Evolutionary conservation across 257 asterid species (phyloP).

Genomic region (Rubia yunnanensis): DNA sequence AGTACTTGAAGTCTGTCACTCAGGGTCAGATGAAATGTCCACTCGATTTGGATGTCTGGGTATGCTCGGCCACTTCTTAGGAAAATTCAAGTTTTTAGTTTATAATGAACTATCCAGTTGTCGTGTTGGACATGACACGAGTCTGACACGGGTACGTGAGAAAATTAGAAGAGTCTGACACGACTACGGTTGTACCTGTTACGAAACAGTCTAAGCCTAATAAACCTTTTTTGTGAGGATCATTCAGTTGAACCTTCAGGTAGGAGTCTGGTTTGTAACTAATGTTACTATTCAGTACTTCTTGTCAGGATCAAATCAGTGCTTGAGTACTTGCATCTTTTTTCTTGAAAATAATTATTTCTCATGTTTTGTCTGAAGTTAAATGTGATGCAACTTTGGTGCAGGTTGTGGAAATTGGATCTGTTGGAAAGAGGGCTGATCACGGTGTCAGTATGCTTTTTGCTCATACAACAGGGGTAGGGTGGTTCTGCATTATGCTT

Average conservation of each 20-base stretch:
- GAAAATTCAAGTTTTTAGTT: background rate
- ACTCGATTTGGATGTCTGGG: background rate
- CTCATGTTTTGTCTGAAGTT: background rate
- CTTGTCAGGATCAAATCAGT: background rate
- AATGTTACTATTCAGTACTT: background rate
- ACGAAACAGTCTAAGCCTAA: background rate
- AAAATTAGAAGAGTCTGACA: background rate
- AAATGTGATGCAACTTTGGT: conserved; percentile 16
- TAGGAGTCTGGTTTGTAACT: background rate
- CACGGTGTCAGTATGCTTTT: conserved; percentile 52
- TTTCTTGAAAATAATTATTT: background rate
- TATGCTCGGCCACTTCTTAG: background rate
- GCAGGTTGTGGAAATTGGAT: conserved; percentile 93
- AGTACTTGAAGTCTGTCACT: background rate
- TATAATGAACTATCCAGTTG: background rate
- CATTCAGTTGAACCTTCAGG: background rate
- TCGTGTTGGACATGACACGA: background rate
- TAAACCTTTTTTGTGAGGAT: background rate
- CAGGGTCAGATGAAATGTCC: background rate
- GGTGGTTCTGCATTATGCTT: conserved; percentile 16
- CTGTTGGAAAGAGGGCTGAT: conserved; percentile 72
- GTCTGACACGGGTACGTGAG: background rate
- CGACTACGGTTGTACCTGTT: background rate
- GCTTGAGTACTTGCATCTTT: background rate
- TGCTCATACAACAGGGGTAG: conserved; percentile 78